Base-by-base conservation (phyloP, 2,329 filamentous ascomycete species). In the Biscogniauxia mediterranea region DNA sequence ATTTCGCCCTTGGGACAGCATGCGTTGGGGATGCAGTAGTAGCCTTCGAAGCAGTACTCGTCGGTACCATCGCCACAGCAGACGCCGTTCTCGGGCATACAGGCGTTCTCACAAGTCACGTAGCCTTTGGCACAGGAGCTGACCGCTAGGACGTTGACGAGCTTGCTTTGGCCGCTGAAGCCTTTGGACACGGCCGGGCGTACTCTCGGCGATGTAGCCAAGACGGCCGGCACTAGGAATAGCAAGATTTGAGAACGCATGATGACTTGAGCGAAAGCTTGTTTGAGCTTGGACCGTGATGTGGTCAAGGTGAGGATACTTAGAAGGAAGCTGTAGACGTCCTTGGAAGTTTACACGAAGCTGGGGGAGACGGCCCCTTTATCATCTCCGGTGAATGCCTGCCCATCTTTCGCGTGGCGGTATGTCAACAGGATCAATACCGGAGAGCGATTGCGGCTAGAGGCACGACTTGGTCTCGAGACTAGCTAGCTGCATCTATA, bases 51-150 rank as follows among this genome's bases (percentile, higher is more conserved):
- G 46, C 69, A 71, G 49, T 69, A 69, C 50, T 67, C 66, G 57
- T 66, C 63, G 9, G 66, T 69, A 52, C 63, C 64, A 54, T 70
- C 68, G 15, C 67, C 63, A 52, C 69, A 71, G 55, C 69, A 71
- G 21, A 59, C 58, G 21, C 54, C 58, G 9, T 57, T 56, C 2
- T 49, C 8, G 3, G 57, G 61, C 64, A 70, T 70, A 50, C 68
- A 71, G 6, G 61, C 62, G 26, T 55, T 58, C 57, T 71, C 69
- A 25, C 69, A 71, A 3, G 6, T 49, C 19, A 60, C 56, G 9
- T 63, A 57, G 3, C 68, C 68, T 9, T 21, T 11, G 3, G 19
- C 54, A 46, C 68, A 70, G 20, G 63, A 67, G 11, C 38, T 46
- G 17, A 46, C 6, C 3, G 58, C 64, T 1, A 67, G 51, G 5